Evolutionary conservation across 2,329 filamentous ascomycete species (phyloP), one percentile per base, ranked within the genome.

Genomic region (Neofusicoccum cordaticola): DNA sequence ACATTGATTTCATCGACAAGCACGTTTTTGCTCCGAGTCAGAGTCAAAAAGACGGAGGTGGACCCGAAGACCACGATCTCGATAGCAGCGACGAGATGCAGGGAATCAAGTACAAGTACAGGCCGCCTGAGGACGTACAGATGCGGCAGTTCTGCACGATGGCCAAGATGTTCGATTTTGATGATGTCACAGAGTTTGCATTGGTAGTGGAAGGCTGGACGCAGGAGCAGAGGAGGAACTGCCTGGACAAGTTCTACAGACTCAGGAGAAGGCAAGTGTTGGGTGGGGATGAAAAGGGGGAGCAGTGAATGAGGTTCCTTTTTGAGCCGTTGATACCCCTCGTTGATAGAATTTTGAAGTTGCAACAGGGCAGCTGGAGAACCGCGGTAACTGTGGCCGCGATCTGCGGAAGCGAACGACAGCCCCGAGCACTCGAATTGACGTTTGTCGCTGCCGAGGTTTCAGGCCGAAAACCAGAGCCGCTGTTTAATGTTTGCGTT

Each of bases 161-260:
- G 91, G 92, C 93, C 1, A 85, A 83, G 71, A 86, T 86, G 63
- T 91, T 92, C 75, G 92, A 91, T 0, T 96, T 92, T 73, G 81
- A 84, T 1, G 89, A 86, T 73, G 88, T 89, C 1, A 90, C 88
- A 0, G 90, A 95, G 67, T 98, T 98, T 82, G 95, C 93, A 3
- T 80, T 97, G 42, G 87, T 93, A 13, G 93, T 98, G 2, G 95
- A 98, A 77, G 86, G 88, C 13, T 96, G 93, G 91, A 96, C 91
- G 51, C 91, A 94, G 75, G 91, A 90, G 72, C 85, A 95, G 78
- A 81, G 94, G 71, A 84, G 90, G 67, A 88, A 89, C 69, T 93
- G 87, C 75, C 80, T 98, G 31, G 90, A 96, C 64, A 81, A 80
- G 2, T 98, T 97, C 77, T 98, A 98, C 80, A 79, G 82, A 67